Evolutionary conservation across 768 basidiomycete species (phyloP).

Genomic region (Leccinum imitatum): DNA sequence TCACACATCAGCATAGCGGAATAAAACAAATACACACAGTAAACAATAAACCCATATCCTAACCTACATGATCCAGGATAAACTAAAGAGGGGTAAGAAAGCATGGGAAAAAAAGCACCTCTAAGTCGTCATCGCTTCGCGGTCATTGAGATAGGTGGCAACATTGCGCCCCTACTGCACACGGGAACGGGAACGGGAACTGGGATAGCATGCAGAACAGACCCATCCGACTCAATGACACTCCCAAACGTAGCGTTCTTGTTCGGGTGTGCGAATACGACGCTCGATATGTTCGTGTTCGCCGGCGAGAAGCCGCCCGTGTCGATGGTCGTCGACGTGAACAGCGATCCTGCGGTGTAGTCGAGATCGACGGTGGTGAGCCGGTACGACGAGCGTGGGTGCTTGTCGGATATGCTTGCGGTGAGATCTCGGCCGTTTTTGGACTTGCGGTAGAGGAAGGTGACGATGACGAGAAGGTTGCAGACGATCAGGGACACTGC

Average conservation of each 20-base stretch:
- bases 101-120: neutral
- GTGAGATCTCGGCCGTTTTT: slow-evolving; percentile 15
- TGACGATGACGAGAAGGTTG: slow-evolving; percentile 42
- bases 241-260: neutral
- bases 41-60: neutral
- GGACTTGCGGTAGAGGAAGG: slow-evolving; percentile 30
- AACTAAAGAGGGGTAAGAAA: neutral
- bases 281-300: slow-evolving; percentile 10
- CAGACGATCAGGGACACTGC: slow-evolving; percentile 41
- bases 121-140: neutral
- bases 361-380: slow-evolving; percentile 31
- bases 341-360: slow-evolving; percentile 3
- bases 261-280: neutral
- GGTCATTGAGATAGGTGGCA: neutral
- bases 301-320: neutral
- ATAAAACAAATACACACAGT: neutral
- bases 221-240: neutral
- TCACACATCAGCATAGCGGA: neutral
- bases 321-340: neutral
- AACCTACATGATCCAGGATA: neutral
- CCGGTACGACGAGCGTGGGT: neutral
- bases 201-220: neutral
- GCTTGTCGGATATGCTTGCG: slow-evolving; percentile 2
- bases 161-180: neutral
- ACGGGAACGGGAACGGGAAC: neutral